Percentiles rank a stretch among this genome's conserved stretches.
These are phyloP conservation scores for Fraxinus greggii DNA, from an alignment of 305 asterid genomes.

Conservation along the genomic window DNA sequence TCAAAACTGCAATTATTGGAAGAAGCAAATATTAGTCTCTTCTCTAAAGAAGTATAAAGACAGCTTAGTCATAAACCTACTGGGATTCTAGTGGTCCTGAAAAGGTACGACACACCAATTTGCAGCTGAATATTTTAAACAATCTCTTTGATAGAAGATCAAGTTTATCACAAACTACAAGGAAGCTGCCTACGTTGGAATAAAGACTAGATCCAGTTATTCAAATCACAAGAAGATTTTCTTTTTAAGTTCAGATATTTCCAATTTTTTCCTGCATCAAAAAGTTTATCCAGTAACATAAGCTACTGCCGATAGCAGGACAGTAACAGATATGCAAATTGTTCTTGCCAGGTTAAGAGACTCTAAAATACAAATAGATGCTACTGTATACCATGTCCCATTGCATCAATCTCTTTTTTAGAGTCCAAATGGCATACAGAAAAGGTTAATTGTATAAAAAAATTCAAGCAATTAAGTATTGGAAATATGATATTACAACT, in stretches of 20 bases:
- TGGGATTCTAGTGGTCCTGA: neutral
- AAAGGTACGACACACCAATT: neutral
- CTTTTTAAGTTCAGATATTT: neutral
- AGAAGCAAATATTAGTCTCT: neutral
- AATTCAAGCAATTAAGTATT: neutral
- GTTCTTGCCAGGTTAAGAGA: neutral
- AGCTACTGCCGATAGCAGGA: neutral
- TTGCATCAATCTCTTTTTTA: neutral
- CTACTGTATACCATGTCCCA: neutral
- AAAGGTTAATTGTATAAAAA: neutral
- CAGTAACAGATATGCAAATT: neutral
- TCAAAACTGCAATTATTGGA: conserved; percentile 54
- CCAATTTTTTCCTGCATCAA: neutral
- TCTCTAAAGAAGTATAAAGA: neutral
- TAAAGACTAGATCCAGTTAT: neutral
- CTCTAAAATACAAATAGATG: neutral
- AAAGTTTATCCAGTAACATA: neutral
- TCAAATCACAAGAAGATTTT: neutral
- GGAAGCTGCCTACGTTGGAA: neutral
- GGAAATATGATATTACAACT: neutral
- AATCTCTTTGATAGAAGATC: neutral
- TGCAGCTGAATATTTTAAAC: neutral
- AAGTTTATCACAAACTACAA: neutral
- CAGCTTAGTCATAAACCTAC: neutral
- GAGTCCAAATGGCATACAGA: neutral